These are phyloP conservation scores for Rhodotorula paludigena DNA, from an alignment of 768 basidiomycete species.

Conservation along the genomic window DNA sequence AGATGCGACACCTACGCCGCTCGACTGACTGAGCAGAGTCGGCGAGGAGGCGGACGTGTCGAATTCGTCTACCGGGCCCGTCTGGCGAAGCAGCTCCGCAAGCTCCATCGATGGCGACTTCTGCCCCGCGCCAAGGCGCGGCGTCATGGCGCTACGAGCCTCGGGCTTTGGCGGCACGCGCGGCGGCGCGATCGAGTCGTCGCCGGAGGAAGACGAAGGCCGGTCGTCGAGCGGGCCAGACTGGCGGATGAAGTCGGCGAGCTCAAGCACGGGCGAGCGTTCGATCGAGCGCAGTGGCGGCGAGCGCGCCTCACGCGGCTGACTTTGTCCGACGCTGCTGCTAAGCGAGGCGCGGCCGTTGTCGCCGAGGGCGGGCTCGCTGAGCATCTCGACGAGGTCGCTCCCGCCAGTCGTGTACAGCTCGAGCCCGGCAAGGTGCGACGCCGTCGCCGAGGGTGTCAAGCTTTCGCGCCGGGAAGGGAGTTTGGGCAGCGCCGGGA, in stretches of 20 bases:
- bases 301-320: background rate
- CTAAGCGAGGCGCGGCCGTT: background rate
- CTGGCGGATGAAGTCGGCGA: constrained; percentile 11
- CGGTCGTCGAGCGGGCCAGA: background rate
- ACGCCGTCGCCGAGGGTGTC: background rate
- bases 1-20: too few relatives aligned
- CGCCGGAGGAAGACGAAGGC: too few relatives aligned
- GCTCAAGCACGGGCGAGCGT: constrained; percentile 1
- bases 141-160: background rate
- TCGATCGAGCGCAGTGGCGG: background rate
- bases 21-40: too few relatives aligned
- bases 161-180: background rate
- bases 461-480: too few relatives aligned
- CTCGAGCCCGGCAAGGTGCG: background rate
- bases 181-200: background rate
- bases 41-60: background rate
- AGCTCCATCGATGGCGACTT: constrained; percentile 20
- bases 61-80: constrained; percentile 8
- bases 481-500: background rate
- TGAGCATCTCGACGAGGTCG: constrained; percentile 9
- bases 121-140: background rate
- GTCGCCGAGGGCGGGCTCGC: background rate
- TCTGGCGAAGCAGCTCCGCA: constrained; percentile 3
- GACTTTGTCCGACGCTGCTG: background rate
- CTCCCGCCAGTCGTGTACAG: background rate